These are phyloP conservation scores for Zostera marina DNA, from an alignment of 116 monocot species.

Conservation along the genomic window DNA sequence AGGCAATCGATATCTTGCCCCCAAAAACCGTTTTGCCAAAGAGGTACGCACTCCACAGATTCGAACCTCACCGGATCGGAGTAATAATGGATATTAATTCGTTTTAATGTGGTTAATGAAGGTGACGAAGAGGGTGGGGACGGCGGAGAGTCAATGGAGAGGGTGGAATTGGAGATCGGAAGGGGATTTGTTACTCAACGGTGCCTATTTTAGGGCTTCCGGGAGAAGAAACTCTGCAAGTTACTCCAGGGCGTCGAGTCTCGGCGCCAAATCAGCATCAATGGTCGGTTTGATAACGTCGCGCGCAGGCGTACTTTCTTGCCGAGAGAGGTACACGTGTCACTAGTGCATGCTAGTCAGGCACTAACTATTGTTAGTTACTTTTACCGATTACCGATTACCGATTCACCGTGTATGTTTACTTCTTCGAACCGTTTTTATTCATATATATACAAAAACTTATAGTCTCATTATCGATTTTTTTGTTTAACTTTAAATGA, in stretches of 20 bases:
- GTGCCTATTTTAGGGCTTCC: conserved; percentile 81
- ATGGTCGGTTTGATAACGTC: conserved; percentile 68
- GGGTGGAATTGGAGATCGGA: conserved; percentile 92
- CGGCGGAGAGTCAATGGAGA: conserved; percentile 32
- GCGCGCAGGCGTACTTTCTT: conserved; percentile 39
- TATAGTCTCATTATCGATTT: too few relatives aligned
- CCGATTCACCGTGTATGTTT: too few relatives aligned
- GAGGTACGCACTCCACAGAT: conserved; percentile 5
- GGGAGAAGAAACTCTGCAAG: conserved; percentile 58
- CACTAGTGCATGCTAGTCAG: neutral
- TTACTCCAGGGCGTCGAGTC: conserved; percentile 84
- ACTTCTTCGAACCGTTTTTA: too few relatives aligned
- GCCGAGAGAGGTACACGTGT: conserved; percentile 33
- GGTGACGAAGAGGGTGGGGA: conserved; percentile 74
- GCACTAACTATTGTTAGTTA: too few relatives aligned
- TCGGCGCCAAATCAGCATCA: conserved; percentile 75
- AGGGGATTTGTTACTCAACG: conserved; percentile 76
- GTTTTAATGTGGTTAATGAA: conserved; percentile 1
- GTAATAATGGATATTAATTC: too few relatives aligned
- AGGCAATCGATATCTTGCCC: conserved; percentile 62
- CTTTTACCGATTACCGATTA: too few relatives aligned
- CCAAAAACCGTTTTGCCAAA: conserved; percentile 20
- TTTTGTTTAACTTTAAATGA: too few relatives aligned
- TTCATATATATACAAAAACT: too few relatives aligned
- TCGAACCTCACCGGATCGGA: too few relatives aligned